These are phyloP conservation scores for Candida buenavistaensis DNA, from an alignment of 1,139 yeast species.

Conservation along the genomic window DNA sequence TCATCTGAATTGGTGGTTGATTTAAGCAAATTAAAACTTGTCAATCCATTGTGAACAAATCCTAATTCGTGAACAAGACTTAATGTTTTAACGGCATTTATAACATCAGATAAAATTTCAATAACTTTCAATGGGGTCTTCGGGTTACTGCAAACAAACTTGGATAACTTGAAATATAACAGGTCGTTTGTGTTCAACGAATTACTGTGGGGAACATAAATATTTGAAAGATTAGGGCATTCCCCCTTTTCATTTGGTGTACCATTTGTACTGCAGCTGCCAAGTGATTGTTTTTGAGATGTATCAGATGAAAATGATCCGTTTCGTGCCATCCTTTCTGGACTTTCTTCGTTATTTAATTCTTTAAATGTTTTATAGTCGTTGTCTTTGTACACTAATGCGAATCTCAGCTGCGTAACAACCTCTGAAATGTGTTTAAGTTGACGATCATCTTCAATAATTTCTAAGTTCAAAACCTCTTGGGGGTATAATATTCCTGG, in stretches of 20 bases:
- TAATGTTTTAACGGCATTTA: slow-evolving; percentile 35
- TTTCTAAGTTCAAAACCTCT: slow-evolving; percentile 19
- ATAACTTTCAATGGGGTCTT: slow-evolving; percentile 24
- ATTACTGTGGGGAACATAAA: neutral
- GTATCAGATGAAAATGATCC: slow-evolving; percentile 9
- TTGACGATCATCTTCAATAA: slow-evolving; percentile 5
- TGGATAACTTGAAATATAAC: slow-evolving; percentile 9
- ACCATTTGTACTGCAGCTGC: slow-evolving; percentile 3
- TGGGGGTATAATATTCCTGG: slow-evolving; percentile 32
- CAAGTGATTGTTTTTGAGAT: slow-evolving; percentile 6
- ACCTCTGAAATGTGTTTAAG: slow-evolving; percentile 1
- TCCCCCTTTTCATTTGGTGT: too few relatives aligned
- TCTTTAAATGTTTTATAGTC: slow-evolving; percentile 23
- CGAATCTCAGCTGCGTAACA: slow-evolving; percentile 21
- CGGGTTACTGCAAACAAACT: slow-evolving; percentile 16
- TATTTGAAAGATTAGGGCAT: too few relatives aligned
- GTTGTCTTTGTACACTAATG: slow-evolving; percentile 27
- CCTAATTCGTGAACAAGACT: slow-evolving; percentile 42
- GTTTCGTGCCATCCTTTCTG: slow-evolving; percentile 2
- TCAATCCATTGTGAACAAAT: slow-evolving; percentile 52
- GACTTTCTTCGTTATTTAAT: slow-evolving; percentile 1
- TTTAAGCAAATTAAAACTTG: slow-evolving; percentile 36
- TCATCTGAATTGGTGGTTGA: slow-evolving; percentile 25
- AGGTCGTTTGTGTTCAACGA: slow-evolving; percentile 7
- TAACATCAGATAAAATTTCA: slow-evolving; percentile 33